Evolutionary conservation across 257 asterid genomes (phyloP), one percentile per base, ranked within the genome.

Genomic region (Petrea volubilis): DNA sequence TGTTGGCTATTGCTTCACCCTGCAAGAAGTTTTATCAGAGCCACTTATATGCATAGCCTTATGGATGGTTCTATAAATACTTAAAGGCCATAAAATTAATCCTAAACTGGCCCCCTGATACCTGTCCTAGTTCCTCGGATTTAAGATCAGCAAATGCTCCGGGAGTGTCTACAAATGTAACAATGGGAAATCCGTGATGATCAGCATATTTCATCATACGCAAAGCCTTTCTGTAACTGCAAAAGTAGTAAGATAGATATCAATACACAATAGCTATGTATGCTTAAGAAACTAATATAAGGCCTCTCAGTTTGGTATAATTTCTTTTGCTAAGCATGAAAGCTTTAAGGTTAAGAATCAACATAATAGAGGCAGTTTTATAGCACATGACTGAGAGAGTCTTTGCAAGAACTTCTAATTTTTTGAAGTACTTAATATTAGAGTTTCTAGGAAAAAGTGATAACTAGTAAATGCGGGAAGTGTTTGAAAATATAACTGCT

Each of bases 1-100:
- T 85, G 13, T 78, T 71, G 56, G 90, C 90, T 70, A 82, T 85
- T 38, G 90, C 86, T 78, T 82, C 88, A 47, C 90, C 90, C 86
- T 85, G 72, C 29, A 78, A 7, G 47, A n/a, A 24, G n/a, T 71
- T n/a, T n/a, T n/a, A 70, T 29, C 10, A 46, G 24, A 27, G 17
- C 27, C 28, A 6, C 17, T 24, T 60, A 34, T 6, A 61, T 60
- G 3, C 18, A 1, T 4, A 0, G 4, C 7, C 14, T 51, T 18
- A 21, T 51, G 14, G 23, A 59, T 59, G 2, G 1, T 60, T 15
- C 2, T 0, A 20, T 2, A 44, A 64, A 64, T 13, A 28, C 13
- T 49, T 66, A 31, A 29, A n/a, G 33, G 1, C 9, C 17, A 23
- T 6, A 38, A 20, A 17, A 44, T n/a, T n/a, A n/a, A n/a, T n/a